Evolutionary conservation across 2,329 filamentous ascomycete genomes (phyloP).

Genomic region (Cercospora sp.): DNA sequence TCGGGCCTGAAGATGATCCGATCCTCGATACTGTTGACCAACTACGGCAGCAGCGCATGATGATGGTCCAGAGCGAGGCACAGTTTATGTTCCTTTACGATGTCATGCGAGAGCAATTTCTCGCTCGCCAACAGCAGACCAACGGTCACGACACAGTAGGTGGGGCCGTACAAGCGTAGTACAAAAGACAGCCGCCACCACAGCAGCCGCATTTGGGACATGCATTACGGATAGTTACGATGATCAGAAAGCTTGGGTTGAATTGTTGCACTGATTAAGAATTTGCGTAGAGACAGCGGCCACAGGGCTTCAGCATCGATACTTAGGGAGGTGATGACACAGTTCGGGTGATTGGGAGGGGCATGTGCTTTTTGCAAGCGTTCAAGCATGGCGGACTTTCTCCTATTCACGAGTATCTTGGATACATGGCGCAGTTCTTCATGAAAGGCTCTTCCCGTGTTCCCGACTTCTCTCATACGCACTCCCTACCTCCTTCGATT

Average conservation of each 20-base stretch:
- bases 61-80: conserved; percentile 88
- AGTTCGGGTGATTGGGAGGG: not conserved
- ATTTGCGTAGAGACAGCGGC: not conserved
- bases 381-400: not conserved
- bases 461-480: not conserved
- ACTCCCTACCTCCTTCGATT: not conserved
- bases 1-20: conserved; percentile 59
- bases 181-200: not conserved
- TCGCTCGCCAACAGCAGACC: conserved; percentile 3
- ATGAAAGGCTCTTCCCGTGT: not conserved
- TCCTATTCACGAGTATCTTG: not conserved
- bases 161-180: conserved; percentile 10
- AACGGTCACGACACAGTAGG: conserved; percentile 12
- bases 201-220: not conserved
- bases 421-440: not conserved
- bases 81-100: conserved; percentile 90
- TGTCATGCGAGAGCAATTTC: conserved; percentile 68
- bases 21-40: conserved; percentile 76
- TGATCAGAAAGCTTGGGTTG: not conserved
- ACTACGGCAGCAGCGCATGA: conserved; percentile 82
- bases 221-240: not conserved
- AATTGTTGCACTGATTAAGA: not conserved
- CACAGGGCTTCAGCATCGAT: not conserved
- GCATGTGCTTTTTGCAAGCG: not conserved
- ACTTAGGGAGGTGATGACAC: not conserved